phyloP scores from a whole-genome alignment of 345 rosid genomes.

The Populus tremula region DNA sequence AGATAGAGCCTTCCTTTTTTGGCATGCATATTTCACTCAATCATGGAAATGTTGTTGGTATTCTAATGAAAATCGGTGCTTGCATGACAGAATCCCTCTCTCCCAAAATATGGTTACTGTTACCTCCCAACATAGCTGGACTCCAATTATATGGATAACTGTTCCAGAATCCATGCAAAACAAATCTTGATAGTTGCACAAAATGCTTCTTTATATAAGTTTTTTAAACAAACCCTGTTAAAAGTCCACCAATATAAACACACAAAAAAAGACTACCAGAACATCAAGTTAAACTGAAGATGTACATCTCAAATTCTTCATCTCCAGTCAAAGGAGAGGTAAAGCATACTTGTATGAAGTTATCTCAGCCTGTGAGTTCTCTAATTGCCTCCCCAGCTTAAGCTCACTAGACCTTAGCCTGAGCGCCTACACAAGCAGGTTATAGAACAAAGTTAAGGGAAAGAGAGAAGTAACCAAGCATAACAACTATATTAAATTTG shows the following conservation, averaged over 20 bases:
- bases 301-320: conserved; percentile 4
- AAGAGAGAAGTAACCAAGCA: conserved; percentile 4
- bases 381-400: conserved; percentile 90
- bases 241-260: neutral
- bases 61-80: neutral
- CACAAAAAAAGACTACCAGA: neutral
- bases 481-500: neutral
- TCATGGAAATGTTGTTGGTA: neutral
- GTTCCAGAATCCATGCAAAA: neutral
- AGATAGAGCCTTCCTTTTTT: neutral
- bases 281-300: conserved; percentile 6
- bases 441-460: conserved; percentile 5
- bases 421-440: conserved; percentile 61
- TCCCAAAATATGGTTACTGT: neutral
- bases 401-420: conserved; percentile 90
- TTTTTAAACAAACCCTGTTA: neutral
- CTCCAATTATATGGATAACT: neutral
- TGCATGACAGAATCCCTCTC: neutral
- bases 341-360: conserved; percentile 64
- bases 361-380: conserved; percentile 69
- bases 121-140: neutral
- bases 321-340: conserved; percentile 9
- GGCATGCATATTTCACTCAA: neutral
- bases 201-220: neutral
- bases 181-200: neutral